Conservation (phyloP, 2,329 filamentous ascomycete species). For the Geosmithia putterillii region DNA sequence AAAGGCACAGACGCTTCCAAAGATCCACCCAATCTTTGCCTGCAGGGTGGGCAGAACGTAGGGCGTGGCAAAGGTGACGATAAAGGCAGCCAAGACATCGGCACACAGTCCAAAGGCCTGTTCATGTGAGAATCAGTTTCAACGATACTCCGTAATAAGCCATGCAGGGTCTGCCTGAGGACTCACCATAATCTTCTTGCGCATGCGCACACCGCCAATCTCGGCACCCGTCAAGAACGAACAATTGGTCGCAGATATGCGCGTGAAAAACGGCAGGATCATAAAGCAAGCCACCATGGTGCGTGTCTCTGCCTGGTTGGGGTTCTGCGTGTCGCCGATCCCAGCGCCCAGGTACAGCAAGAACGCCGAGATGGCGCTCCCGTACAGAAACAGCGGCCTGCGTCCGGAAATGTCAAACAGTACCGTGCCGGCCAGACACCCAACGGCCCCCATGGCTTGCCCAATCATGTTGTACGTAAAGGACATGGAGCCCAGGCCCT, state of each 20-base stretch:
- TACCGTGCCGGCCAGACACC: background rate
- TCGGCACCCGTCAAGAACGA: conserved; percentile 2
- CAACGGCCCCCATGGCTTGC: conserved; percentile 1
- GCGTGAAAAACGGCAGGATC: conserved; percentile 2
- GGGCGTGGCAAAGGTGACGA: conserved; percentile 5
- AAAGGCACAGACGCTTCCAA: conserved; percentile 1
- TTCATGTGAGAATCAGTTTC: background rate
- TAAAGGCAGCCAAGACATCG: conserved; percentile 4
- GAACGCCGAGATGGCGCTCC: background rate
- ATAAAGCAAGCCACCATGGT: conserved; percentile 3
- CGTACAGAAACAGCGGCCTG: conserved; percentile 1
- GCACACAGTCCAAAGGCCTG: background rate
- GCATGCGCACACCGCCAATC: conserved; percentile 3
- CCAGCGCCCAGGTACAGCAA: conserved; percentile 1
- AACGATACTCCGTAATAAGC: background rate
- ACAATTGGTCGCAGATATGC: conserved; percentile 1
- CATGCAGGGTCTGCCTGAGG: too few species aligned
- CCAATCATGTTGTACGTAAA: conserved; percentile 3
- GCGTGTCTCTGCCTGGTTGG: conserved; percentile 1
- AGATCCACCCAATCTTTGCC: conserved; percentile 3
- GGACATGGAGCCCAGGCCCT: conserved; percentile 2
- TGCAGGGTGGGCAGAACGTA: conserved; percentile 1
- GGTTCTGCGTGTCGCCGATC: background rate
- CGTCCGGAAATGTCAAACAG: conserved; percentile 2
- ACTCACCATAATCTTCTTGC: conserved; percentile 4